Base-by-base conservation (phyloP, 768 basidiomycete species). In the Grammothele lineata region DNA sequence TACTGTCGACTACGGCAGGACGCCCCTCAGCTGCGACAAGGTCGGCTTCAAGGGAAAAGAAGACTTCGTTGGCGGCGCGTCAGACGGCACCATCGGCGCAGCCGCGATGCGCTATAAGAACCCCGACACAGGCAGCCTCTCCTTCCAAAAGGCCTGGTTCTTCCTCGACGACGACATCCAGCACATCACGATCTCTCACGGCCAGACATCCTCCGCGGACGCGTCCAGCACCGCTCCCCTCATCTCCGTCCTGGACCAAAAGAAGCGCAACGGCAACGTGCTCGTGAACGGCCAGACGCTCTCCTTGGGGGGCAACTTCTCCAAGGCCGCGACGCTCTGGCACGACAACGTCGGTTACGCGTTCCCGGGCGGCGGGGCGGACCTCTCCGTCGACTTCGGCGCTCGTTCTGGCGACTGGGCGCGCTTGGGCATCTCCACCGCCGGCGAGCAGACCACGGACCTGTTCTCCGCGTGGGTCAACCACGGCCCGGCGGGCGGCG, bases 81-180 rank as follows among this genome's bases (percentile, higher is more conserved):
- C 83, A 0, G 74, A 80, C 43, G 81, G 80, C 4, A 54, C 62
- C 25, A 59, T 74, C 41, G 85, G 85, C 8, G 62, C 77, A 14
- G 76, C 77, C 0, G 81, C 71, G 19, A 83, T 85, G 83, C 72
- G 75, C 39, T 88, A 79, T 59, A 77, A 75, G 21, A 87, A 86
- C 57, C 84, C 86, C 4, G 45, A 68, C 38, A 85, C 81, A 4
- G 55, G 66, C 14, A 56, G 70, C 9, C 61, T 87, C 25, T 60
- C 66, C 35, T 88, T 75, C 72, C 81, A 84, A 56, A 87, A 87
- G 63, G 72, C 76, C 0, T 85, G 81, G 80, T 86, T 87, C 67
- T 87, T 85, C 74, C 67, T 87, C 26, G 72, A 76, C 12, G 64
- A 79, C 54, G 80, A 82, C 49, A 66, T 80, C 9, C 81, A 84